Evolutionary conservation across 139 green algal genomes (phyloP).

Genomic region (Zygnema circumcarinatum): DNA sequence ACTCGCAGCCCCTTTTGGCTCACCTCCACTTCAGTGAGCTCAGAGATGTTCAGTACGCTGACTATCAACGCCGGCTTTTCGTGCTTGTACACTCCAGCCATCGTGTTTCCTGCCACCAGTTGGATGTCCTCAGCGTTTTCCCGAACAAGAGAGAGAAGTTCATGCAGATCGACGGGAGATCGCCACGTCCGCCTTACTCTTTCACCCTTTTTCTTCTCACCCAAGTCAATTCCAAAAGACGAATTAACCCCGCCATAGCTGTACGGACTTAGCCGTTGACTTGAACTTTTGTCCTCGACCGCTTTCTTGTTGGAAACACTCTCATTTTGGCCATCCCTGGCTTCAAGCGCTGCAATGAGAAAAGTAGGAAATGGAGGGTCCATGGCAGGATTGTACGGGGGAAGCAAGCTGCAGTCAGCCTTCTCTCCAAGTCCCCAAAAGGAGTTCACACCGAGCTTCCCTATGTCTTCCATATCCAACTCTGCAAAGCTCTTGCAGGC

Average conservation of each 20-base stretch:
- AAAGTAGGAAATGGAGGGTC: slow-evolving; percentile 39
- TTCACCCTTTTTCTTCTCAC: neutral
- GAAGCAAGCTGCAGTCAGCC: slow-evolving; percentile 18
- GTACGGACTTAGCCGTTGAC: no score
- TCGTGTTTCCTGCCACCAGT: slow-evolving; percentile 69
- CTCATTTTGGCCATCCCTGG: neutral
- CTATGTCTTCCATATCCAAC: slow-evolving; percentile 62
- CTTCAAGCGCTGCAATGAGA: slow-evolving; percentile 15
- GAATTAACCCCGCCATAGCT: neutral
- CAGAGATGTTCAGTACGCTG: neutral
- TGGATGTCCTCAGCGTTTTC: slow-evolving; percentile 56
- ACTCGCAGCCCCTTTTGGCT: neutral
- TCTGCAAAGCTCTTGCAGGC: slow-evolving; percentile 58
- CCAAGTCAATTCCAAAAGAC: neutral
- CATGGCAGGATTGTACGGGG: slow-evolving; percentile 20
- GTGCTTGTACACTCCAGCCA: slow-evolving; percentile 41
- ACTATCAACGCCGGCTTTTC: neutral
- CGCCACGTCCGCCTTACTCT: neutral
- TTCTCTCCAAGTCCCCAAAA: neutral
- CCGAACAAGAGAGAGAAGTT: slow-evolving; percentile 13
- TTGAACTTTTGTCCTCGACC: no score
- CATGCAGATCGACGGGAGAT: slow-evolving; percentile 8
- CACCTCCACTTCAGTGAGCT: neutral
- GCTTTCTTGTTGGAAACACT: no score
- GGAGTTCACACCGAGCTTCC: slow-evolving; percentile 63